phyloP scores from a whole-genome alignment of 495 filamentous ascomycete genomes.

The Amphirosellinia nigrospora region DNA sequence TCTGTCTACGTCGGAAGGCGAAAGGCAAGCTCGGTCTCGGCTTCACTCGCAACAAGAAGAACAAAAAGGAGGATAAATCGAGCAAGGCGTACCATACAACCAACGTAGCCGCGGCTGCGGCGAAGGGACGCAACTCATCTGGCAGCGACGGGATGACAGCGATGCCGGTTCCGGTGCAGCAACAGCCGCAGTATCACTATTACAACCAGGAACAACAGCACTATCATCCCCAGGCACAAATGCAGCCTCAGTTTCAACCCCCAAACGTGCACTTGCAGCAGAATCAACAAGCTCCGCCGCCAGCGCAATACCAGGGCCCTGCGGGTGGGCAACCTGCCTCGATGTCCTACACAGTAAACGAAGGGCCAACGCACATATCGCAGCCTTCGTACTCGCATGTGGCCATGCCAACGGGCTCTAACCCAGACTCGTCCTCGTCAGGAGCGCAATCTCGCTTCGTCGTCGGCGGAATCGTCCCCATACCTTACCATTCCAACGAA shows the following conservation, averaged over 20 bases:
- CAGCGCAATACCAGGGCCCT: background rate
- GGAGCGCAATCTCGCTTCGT: background rate
- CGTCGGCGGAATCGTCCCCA: background rate
- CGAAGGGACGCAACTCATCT: slow-evolving; percentile 14
- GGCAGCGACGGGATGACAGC: slow-evolving; percentile 10
- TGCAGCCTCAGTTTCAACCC: slow-evolving; percentile 9
- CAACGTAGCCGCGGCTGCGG: background rate
- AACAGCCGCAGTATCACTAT: slow-evolving; percentile 1
- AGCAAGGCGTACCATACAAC: slow-evolving; percentile 19
- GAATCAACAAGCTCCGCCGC: background rate
- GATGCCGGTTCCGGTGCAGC: background rate
- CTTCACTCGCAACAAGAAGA: slow-evolving; percentile 32
- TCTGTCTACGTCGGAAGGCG: background rate
- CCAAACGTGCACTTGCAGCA: background rate
- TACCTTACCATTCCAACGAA: background rate
- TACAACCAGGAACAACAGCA: slow-evolving; percentile 7
- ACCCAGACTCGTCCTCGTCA: background rate
- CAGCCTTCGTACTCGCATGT: slow-evolving; percentile 1
- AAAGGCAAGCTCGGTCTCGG: slow-evolving; percentile 30
- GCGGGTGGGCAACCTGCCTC: background rate
- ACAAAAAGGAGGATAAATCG: slow-evolving; percentile 18
- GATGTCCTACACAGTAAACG: slow-evolving; percentile 16
- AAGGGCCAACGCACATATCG: slow-evolving; percentile 1
- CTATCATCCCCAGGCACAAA: background rate
- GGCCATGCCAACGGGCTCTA: background rate